Evolutionary conservation across 192 early-diverging fungal genomes (phyloP).

Genomic region (Linnemannia hyalina): DNA sequence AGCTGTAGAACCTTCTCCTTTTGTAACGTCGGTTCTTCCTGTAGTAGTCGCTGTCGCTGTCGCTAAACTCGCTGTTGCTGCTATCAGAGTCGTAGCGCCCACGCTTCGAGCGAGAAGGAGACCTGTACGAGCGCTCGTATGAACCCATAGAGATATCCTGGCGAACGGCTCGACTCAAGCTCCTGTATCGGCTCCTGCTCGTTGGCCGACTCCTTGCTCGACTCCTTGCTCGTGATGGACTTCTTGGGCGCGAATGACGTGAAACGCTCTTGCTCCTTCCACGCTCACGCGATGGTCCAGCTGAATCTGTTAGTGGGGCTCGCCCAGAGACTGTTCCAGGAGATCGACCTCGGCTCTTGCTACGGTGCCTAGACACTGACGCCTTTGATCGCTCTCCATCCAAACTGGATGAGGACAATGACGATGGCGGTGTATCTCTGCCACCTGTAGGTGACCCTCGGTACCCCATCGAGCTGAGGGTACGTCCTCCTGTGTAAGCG

Average conservation of each 20-base stretch:
- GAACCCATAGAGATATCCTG: constrained; percentile 25
- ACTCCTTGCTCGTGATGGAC: neutral
- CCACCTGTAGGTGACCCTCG: neutral
- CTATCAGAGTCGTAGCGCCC: neutral
- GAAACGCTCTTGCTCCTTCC: constrained; percentile 8
- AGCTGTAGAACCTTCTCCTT: constrained; percentile 3
- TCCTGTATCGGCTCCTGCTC: constrained; percentile 23
- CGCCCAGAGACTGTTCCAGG: neutral
- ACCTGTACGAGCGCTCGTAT: constrained; percentile 11
- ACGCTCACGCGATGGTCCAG: neutral
- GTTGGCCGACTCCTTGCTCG: constrained; percentile 12
- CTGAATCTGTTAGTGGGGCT: neutral
- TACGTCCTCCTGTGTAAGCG: neutral
- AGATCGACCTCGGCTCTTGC: neutral
- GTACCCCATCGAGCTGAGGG: neutral
- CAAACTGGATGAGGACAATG: neutral
- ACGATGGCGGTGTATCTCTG: neutral
- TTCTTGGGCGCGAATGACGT: neutral
- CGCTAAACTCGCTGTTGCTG: constrained; percentile 3
- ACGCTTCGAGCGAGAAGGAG: constrained; percentile 1
- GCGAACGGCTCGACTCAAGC: constrained; percentile 30
- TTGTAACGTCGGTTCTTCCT: neutral
- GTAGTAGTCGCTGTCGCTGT: neutral
- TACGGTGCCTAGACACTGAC: neutral
- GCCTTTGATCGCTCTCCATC: constrained; percentile 1